These are phyloP conservation scores for Microbotryomycetes sp. DNA, from an alignment of 1,284 basidiomycete species.

Conservation along the genomic window DNA sequence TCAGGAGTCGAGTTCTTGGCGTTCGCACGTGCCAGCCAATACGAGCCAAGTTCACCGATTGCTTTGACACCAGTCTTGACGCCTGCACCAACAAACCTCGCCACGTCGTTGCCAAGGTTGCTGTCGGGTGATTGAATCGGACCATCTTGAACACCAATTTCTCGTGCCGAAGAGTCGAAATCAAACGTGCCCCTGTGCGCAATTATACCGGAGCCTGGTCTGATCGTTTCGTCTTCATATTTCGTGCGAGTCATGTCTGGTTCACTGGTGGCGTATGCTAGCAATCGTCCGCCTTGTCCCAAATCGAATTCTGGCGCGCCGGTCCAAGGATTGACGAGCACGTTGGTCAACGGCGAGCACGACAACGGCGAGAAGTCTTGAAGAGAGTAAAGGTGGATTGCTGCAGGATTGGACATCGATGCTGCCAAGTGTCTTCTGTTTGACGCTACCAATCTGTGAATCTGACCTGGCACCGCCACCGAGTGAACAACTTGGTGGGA, in stretches of 20 bases:
- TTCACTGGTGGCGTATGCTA: slow-evolving; percentile 21
- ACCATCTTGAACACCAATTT: neutral
- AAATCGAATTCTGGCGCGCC: slow-evolving; percentile 25
- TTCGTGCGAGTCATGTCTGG: neutral
- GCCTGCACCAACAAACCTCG: slow-evolving; percentile 26
- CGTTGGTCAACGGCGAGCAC: slow-evolving; percentile 20
- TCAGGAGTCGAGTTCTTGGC: neutral
- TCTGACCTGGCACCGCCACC: slow-evolving; percentile 6
- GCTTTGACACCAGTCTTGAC: slow-evolving; percentile 30
- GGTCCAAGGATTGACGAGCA: slow-evolving; percentile 8
- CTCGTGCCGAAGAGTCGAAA: neutral
- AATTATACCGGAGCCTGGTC: slow-evolving; percentile 19
- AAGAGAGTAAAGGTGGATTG: slow-evolving; percentile 14
- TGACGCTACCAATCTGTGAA: slow-evolving; percentile 7
- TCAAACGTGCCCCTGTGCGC: slow-evolving; percentile 22
- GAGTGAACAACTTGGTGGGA: slow-evolving; percentile 10
- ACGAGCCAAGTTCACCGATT: slow-evolving; percentile 25
- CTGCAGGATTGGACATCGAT: slow-evolving; percentile 17
- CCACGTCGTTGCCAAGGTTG: slow-evolving; percentile 24
- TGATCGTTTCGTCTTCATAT: slow-evolving; percentile 11
- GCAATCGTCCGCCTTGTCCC: slow-evolving; percentile 18
- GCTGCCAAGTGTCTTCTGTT: slow-evolving; percentile 9
- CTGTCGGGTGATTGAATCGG: neutral
- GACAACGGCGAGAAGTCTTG: neutral
- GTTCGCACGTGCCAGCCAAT: slow-evolving; percentile 12